phyloP scores from a whole-genome alignment of 2,329 filamentous ascomycete genomes.

The Colletotrichum endophyticum region DNA sequence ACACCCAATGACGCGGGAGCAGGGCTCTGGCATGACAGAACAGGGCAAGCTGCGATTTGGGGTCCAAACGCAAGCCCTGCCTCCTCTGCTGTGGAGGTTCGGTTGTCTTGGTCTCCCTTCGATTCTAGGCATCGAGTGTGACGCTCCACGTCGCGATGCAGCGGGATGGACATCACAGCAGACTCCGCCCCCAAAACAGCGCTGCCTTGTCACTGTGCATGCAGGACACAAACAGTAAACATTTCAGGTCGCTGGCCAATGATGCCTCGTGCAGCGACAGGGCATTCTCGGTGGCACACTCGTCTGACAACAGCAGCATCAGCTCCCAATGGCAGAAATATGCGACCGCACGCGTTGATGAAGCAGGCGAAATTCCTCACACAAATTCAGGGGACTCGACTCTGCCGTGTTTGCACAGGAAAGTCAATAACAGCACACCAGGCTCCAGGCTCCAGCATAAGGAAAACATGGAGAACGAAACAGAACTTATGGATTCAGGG shows the following conservation, averaged over 20 bases:
- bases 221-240: not conserved
- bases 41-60: not conserved
- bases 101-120: not conserved
- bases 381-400: not conserved
- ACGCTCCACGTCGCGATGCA: conserved; percentile 9
- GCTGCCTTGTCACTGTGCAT: not conserved
- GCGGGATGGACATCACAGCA: not conserved
- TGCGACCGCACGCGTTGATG: not conserved
- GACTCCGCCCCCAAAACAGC: conserved; percentile 6
- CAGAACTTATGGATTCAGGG: not conserved
- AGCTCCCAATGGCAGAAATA: not conserved
- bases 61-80: not conserved
- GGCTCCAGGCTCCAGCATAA: not conserved
- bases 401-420: not conserved
- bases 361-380: not conserved
- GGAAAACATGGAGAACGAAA: not conserved
- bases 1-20: not conserved
- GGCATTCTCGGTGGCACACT: not conserved
- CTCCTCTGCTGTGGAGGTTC: not conserved
- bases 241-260: not conserved
- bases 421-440: not conserved
- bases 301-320: not conserved
- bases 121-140: not conserved
- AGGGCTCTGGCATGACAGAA: not conserved
- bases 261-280: not conserved